Percentiles rank a stretch among this genome's conserved stretches.
Evolutionary conservation across 2,329 filamentous ascomycete genomes (phyloP).

Genomic region (Metarhizium guizhouense): DNA sequence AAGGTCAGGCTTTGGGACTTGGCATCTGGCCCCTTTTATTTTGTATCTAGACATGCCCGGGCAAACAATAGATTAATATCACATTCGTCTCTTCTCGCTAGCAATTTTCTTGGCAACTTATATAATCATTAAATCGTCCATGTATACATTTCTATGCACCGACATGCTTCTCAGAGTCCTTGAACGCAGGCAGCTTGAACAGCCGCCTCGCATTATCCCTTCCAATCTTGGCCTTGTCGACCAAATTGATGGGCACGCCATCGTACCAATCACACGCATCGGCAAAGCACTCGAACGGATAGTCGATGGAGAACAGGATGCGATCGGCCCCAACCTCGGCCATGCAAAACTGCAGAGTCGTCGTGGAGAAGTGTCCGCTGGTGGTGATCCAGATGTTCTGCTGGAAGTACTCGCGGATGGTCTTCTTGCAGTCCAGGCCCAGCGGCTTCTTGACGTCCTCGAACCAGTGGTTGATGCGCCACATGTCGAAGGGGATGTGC

Average conservation of each 20-base stretch:
- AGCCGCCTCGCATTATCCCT: constrained; percentile 33
- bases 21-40: too few relatives aligned
- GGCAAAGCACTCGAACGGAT: constrained; percentile 39
- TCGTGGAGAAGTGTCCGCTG: constrained; percentile 45
- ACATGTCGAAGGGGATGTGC: constrained; percentile 39
- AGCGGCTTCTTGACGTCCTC: constrained; percentile 45
- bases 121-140: background rate
- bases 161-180: constrained; percentile 15
- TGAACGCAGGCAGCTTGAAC: constrained; percentile 28
- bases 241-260: constrained; percentile 22
- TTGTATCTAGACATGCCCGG: too few relatives aligned
- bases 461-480: constrained; percentile 45
- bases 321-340: constrained; percentile 39
- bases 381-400: constrained; percentile 50
- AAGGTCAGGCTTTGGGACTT: too few relatives aligned
- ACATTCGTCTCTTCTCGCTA: too few relatives aligned
- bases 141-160: background rate
- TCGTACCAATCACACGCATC: constrained; percentile 35
- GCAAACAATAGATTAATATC: too few relatives aligned
- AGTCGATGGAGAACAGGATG: constrained; percentile 44
- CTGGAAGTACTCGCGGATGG: constrained; percentile 42
- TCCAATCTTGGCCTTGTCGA: constrained; percentile 30
- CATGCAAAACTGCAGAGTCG: constrained; percentile 40
- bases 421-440: constrained; percentile 37
- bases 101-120: too few relatives aligned